Percentiles rank a stretch among this genome's conserved stretches.
phyloP scores from a whole-genome alignment of 805 yeast genomes.

The Saccharomycopsis capsularis region DNA sequence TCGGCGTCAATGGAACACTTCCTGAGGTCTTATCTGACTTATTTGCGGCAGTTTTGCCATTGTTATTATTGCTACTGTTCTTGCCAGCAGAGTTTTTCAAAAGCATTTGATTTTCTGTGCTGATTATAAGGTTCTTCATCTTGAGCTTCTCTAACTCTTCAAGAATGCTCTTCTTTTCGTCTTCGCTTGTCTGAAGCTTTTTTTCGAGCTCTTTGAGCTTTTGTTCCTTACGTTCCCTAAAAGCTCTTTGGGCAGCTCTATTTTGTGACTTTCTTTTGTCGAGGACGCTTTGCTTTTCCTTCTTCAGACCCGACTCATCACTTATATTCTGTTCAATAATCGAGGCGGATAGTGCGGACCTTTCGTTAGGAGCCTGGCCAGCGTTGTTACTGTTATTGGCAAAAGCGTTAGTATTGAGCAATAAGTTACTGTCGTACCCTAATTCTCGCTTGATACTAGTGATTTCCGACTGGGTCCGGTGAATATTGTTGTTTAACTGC shows the following conservation, averaged over 20 bases:
- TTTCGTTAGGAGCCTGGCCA: neutral
- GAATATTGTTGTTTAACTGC: constrained; percentile 7
- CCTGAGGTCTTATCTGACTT: neutral
- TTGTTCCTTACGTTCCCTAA: constrained; percentile 73
- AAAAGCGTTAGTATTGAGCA: neutral
- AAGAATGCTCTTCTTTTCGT: constrained; percentile 39
- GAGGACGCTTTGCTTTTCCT: constrained; percentile 26
- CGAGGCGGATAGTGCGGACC: neutral
- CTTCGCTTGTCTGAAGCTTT: constrained; percentile 52
- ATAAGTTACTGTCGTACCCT: neutral
- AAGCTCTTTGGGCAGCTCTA: constrained; percentile 83
- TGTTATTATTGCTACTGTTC: neutral
- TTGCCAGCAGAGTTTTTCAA: constrained; percentile 28
- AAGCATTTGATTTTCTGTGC: constrained; percentile 56
- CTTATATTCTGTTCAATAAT: constrained; percentile 1
- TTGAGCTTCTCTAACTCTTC: constrained; percentile 45
- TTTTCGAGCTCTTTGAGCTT: constrained; percentile 60
- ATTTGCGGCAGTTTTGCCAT: neutral
- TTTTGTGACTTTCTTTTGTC: constrained; percentile 69
- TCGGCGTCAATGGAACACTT: neutral
- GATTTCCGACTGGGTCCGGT: constrained; percentile 16
- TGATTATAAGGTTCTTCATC: constrained; percentile 48
- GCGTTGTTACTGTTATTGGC: neutral
- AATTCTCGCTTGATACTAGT: constrained; percentile 12
- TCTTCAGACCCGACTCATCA: neutral